Conservation (phyloP, 495 filamentous ascomycete species). For the Neurospora sp. region DNA sequence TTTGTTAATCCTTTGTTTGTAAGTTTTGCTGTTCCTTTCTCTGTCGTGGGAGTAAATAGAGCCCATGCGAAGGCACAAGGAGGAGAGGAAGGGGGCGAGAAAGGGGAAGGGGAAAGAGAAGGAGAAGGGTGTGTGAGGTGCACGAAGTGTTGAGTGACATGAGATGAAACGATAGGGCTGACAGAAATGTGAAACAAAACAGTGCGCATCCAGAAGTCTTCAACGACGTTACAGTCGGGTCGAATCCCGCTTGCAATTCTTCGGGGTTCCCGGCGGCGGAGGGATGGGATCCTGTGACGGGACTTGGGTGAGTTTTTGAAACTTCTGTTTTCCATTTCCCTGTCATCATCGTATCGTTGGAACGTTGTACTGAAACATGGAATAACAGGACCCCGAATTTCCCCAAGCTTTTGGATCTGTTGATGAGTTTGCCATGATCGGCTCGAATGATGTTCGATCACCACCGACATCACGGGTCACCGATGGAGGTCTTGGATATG, state of each 20-base stretch:
- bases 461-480: not conserved
- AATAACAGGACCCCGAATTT: slow-evolving; percentile 9
- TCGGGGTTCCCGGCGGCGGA: slow-evolving; percentile 41
- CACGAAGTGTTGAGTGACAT: not conserved
- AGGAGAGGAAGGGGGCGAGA: no score
- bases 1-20: slow-evolving; percentile 50
- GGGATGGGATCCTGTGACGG: slow-evolving; percentile 59
- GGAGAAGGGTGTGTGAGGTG: no score
- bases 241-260: slow-evolving; percentile 51
- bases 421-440: slow-evolving; percentile 5
- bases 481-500: not conserved
- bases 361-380: not conserved
- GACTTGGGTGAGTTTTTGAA: slow-evolving; percentile 33
- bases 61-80: no score
- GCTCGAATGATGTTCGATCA: not conserved
- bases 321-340: not conserved
- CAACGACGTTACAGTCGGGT: slow-evolving; percentile 51
- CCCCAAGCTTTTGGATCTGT: slow-evolving; percentile 10
- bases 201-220: slow-evolving; percentile 47
- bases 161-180: not conserved
- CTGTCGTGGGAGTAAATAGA: no score
- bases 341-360: not conserved
- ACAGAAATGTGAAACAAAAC: not conserved
- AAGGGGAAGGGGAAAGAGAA: not conserved
- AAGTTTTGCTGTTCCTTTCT: slow-evolving; percentile 30